Evolutionary conservation across 768 basidiomycete species (phyloP), one percentile per base, ranked within the genome.

Genomic region (Royoungia palumana): DNA sequence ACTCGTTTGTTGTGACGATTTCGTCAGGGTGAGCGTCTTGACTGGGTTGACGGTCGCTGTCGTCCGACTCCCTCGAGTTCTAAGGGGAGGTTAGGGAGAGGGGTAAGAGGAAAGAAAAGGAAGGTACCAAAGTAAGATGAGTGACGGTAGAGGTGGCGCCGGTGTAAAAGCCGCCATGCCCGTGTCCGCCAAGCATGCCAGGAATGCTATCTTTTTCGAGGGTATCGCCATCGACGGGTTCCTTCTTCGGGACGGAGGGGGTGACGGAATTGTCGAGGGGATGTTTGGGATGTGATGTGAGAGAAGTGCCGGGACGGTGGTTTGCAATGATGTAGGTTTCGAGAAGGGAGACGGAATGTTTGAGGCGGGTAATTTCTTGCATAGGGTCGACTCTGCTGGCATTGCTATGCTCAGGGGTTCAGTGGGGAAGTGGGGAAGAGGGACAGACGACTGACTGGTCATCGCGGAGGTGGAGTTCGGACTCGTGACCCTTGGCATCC

Each of bases 111-210:
- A 49, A 49, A 39, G 36, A 47, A 42, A 46, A 27, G 50, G 45
- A 34, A 44, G 59, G 54, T 50, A 85, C 86, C 68, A 81, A 71
- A 35, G 83, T 68, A 37, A 90, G 73, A 66, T 88, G 83, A 1
- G 82, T 82, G 36, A 81, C 81, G 34, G 82, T 79, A 56, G 85
- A 85, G 9, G 89, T 92, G 32, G 88, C 79, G n/a, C 89, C 89
- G 36, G 85, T 77, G 65, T 87, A 92, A 37, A 87, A 72, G 10
- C 87, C 87, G 14, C 84, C 80, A 49, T 80, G 78, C 2, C 74
- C 76, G 56, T 80, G 83, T 45, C 74, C 78, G 40, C 84, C 83
- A 25, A 86, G 73, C 72, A 86, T 81, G 13, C 85, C 83, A 28
- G 87, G 87, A 2, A 73, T 70, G 16, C 66, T 66, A 40, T 67